A percentile compares a stretch with the other conserved stretches of the same genome.
These are phyloP conservation scores for Petunia secreta DNA, from an alignment of 257 asterid species.

Conservation along the genomic window DNA sequence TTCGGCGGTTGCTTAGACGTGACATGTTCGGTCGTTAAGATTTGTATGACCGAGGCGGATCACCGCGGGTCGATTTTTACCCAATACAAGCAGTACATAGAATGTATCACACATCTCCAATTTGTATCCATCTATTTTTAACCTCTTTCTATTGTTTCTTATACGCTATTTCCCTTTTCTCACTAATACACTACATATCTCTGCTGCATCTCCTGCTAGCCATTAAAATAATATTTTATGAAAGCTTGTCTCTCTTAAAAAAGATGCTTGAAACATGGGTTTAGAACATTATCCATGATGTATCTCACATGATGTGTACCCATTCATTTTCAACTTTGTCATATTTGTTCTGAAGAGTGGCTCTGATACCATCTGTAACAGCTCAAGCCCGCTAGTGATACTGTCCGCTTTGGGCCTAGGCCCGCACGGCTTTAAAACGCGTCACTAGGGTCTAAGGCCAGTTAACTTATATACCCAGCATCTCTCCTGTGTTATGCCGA, in stretches of 20 bases:
- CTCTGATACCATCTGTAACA: too few species aligned
- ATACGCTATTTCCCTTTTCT: neutral
- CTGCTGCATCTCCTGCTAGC: neutral
- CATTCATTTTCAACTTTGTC: neutral
- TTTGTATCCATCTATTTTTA: constrained; percentile 1
- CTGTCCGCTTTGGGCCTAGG: too few species aligned
- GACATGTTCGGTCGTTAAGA: too few species aligned
- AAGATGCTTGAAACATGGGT: neutral
- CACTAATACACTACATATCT: neutral
- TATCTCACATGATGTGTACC: neutral
- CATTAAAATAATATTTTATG: neutral
- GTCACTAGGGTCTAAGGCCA: too few species aligned
- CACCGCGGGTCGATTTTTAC: too few species aligned
- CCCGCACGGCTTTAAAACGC: too few species aligned
- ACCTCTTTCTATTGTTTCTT: neutral
- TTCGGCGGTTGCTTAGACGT: too few species aligned
- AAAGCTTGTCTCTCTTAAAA: neutral
- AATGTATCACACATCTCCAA: neutral
- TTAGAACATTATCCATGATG: neutral
- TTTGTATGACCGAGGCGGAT: too few species aligned
- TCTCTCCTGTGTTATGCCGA: too few species aligned
- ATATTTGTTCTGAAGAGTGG: neutral
- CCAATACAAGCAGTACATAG: constrained; percentile 13
- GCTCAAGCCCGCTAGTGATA: too few species aligned
- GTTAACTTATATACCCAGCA: too few species aligned